Conservation (phyloP, 2,329 filamentous ascomycete species). For the Colletotrichum ledebouriae region DNA sequence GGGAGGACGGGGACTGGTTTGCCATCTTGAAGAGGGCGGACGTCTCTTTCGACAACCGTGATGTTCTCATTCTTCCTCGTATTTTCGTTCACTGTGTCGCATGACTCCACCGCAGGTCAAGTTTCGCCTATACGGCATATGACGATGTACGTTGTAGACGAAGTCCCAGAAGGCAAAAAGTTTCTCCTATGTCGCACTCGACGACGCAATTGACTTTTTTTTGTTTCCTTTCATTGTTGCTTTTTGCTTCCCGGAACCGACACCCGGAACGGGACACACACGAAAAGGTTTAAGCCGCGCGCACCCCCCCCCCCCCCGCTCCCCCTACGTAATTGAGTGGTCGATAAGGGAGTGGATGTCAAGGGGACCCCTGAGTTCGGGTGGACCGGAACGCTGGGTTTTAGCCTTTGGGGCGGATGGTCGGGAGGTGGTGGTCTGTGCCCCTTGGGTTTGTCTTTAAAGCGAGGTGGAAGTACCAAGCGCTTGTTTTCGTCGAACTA, state of each 20-base stretch:
- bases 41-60: conserved; percentile 70
- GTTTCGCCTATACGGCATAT: no score
- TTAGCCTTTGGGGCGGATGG: no score
- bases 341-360: background rate
- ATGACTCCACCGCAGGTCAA: no score
- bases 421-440: conserved; percentile 1
- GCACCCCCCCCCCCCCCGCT: background rate
- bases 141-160: no score
- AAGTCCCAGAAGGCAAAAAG: background rate
- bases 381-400: conserved; percentile 2
- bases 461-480: background rate
- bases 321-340: conserved; percentile 20
- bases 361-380: background rate
- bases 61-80: conserved; percentile 64
- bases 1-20: conserved; percentile 51
- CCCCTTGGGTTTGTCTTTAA: background rate
- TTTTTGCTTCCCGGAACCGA: background rate
- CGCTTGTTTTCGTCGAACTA: no score
- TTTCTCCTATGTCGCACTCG: no score
- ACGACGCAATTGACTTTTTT: conserved; percentile 24
- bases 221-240: background rate
- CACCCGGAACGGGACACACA: background rate
- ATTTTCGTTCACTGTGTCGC: no score
- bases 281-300: background rate
- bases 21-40: conserved; percentile 63